phyloP scores from a whole-genome alignment of 805 yeast species.

The Candida pseudoglaebosa region DNA sequence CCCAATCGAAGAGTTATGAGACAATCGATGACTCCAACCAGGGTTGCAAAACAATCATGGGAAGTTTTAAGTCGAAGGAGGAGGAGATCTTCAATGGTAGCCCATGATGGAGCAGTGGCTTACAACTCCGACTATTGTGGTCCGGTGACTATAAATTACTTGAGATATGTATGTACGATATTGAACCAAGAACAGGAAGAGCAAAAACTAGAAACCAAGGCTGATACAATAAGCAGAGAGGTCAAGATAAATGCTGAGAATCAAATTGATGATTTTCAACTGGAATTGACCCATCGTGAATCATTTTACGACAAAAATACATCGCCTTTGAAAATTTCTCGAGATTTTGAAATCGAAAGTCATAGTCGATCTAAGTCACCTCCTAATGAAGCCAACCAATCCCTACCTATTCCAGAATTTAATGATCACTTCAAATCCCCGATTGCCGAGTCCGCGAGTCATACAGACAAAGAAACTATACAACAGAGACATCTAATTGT shows the following conservation, averaged over 20 bases:
- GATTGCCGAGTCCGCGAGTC: not conserved
- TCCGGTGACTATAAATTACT: conserved; percentile 34
- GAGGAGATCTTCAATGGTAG: conserved; percentile 25
- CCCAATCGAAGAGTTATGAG: conserved; percentile 1
- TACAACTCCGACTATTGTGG: conserved; percentile 32
- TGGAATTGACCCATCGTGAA: too few relatives aligned
- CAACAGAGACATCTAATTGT: too few relatives aligned
- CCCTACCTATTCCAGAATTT: conserved; percentile 26
- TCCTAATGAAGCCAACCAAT: conserved; percentile 20
- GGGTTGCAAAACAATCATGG: conserved; percentile 3
- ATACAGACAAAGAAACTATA: too few relatives aligned
- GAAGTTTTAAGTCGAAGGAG: conserved; percentile 9
- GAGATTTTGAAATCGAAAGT: conserved; percentile 1
- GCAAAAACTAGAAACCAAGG: not conserved
- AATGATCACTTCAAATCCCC: conserved; percentile 4
- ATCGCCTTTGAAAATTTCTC: not conserved
- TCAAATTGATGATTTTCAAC: too few relatives aligned
- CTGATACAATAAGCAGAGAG: too few relatives aligned
- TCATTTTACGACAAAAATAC: not conserved
- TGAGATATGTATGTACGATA: conserved; percentile 32
- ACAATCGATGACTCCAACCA: conserved; percentile 9
- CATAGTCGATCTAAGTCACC: conserved; percentile 11
- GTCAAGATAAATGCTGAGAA: too few relatives aligned
- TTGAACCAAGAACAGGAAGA: conserved; percentile 7
- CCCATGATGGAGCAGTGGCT: conserved; percentile 17